Base-by-base conservation (phyloP, 1,139 yeast genomes). In the Yamadazyma epiphylla region DNA sequence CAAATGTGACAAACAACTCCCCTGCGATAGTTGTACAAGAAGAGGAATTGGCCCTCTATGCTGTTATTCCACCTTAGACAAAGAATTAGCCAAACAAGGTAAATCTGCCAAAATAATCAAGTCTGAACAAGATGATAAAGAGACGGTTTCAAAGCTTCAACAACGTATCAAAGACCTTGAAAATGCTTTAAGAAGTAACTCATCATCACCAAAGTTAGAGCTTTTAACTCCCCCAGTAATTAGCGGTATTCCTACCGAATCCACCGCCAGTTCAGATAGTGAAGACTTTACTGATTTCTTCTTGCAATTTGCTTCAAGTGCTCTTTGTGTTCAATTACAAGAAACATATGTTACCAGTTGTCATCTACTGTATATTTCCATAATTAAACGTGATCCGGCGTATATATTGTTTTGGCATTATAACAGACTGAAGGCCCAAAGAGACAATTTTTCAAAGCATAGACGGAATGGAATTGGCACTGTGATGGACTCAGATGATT, bases 1-100 rank as follows among this genome's bases (percentile, higher is more conserved):
- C 25, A 45, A 43, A 26, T 45, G 49, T 33, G 38, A 45, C 25
- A 24, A 45, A 14, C 29, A 42, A 21, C 35, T 42, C 3, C 49
- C 49, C 2, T 45, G 49, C 36, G 38, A 40, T 20, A 37, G 47
- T 20, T 45, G 49, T 27, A 35, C 27, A 11, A 34, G 22, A 15
- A 24, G 44, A 15, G 44, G 45, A 2, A 33, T 42, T 13, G 40
- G 30, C 3, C 23, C 43, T 4, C 21, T 43, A 13, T 43, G 48
- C 32, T 28, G 37, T 19, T 43, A 41, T 27, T 35, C 48, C 10
- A 40, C 41, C 3, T 22, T 43, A 9, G 48, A 43, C 22, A 33
- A 32, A 22, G 48, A 42, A 26, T 27, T 42, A 8, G 39, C 36
- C 7, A 42, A 42, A 27, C 48, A 43, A 21, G 48, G 46, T 2